phyloP scores from a whole-genome alignment of 257 asterid genomes.

The Schizonepeta tenuifolia region DNA sequence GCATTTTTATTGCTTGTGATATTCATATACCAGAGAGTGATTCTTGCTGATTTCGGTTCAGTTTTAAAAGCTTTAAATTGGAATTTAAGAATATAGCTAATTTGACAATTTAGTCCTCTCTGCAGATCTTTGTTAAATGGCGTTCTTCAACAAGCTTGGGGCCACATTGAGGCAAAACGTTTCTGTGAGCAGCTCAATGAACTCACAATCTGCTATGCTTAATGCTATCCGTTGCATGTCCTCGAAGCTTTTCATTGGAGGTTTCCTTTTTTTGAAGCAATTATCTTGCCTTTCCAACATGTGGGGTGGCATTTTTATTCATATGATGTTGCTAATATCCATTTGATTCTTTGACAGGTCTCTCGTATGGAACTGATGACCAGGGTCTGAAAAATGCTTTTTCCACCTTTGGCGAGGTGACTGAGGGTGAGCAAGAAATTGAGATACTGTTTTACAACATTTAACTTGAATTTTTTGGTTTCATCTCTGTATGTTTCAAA shows the following conservation, averaged over 20 bases:
- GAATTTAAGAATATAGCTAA: not conserved
- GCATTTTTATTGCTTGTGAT: not conserved
- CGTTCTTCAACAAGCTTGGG: conserved; percentile 63
- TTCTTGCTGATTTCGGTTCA: not conserved
- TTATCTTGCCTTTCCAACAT: not conserved
- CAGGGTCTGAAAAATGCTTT: conserved; percentile 68
- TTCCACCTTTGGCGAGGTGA: conserved; percentile 62
- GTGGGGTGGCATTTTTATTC: not conserved
- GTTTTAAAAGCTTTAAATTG: not conserved
- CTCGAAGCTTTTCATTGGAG: conserved; percentile 71
- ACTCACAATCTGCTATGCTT: conserved; percentile 54
- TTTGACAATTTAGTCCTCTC: not conserved
- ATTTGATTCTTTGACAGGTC: conserved; percentile 49
- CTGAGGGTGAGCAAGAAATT: conserved; percentile 41
- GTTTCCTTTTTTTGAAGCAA: conserved; percentile 34
- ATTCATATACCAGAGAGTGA: not conserved
- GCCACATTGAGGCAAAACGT: conserved; percentile 57
- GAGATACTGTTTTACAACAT: not conserved
- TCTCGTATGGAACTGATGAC: conserved; percentile 72
- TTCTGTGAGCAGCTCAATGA: conserved; percentile 38
- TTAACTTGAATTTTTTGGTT: not conserved
- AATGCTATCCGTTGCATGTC: conserved; percentile 81
- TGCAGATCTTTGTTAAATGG: conserved; percentile 60
- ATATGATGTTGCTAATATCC: not conserved
- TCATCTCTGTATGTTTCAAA: not conserved